Base-by-base conservation (phyloP, 208 protist genomes). In the Histomonas meleagridis region DNA sequence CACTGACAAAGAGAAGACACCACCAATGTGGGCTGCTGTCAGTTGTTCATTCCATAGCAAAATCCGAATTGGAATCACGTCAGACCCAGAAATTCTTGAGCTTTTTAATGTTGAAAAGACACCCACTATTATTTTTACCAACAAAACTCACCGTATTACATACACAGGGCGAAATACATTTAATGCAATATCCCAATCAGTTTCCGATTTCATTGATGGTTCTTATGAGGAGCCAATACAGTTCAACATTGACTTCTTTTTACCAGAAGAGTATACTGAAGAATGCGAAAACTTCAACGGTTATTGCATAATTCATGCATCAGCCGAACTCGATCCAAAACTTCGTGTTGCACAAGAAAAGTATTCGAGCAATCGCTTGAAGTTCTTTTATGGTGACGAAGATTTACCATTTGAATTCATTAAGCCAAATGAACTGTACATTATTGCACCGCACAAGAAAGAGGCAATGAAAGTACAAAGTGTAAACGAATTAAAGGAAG, bases 11-110 rank as follows among this genome's bases (percentile, higher is more conserved):
- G 26, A 86, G 14, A 43, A 86, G 46, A 48, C 46, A 38, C 76
- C 76, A 55, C 76, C 76, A 49, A 86, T 86, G 18, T 86, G 76
- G 76, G 40, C 76, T 32, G 76, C 76, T 12, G 18, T 86, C 18
- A 46, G n/a, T 9, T 86, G 76, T 26, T 32, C 55, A 26, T 86
- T 86, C 38, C 43, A 55, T 3, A 43, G 46, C 21, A 51, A 86
- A 43, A 55, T 55, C 38, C 76, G 46, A n/a, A 46, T 86, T 86
- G 76, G 76, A 86, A 43, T 51, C 38, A 86, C 46, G 1, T 21
- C 38, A 18, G 28, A 43, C 5, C 14, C 23, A 1, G 76, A 48
- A 38, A 55, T 51, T 32, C 16, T 10, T 16, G 21, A 86, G 38
- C 23, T 32, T 38, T 86, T 43, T 28, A 86, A 86, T 26, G 2